These are phyloP conservation scores for Pestalotiopsis sp. DNA, from an alignment of 2,329 filamentous ascomycete genomes.

Conservation along the genomic window DNA sequence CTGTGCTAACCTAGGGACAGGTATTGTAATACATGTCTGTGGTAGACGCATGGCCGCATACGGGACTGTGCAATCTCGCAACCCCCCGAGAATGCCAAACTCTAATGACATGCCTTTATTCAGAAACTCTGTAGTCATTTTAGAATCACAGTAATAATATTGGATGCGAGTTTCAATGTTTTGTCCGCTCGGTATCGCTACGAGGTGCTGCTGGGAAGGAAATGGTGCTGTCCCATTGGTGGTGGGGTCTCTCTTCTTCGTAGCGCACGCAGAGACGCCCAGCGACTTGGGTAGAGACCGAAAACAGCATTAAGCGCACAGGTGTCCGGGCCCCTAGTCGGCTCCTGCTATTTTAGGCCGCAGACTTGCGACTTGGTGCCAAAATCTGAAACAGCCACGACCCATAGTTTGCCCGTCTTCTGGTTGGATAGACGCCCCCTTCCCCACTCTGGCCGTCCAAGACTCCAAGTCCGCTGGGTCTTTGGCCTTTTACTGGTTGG, in stretches of 20 bases:
- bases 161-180: neutral
- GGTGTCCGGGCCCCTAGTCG: neutral
- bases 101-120: neutral
- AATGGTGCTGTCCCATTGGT: neutral
- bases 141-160: neutral
- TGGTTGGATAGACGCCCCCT: neutral
- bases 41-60: neutral
- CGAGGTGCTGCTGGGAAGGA: neutral
- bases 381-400: conserved; percentile 7
- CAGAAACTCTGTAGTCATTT: neutral
- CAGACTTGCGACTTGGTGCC: conserved; percentile 5
- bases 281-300: neutral
- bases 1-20: neutral
- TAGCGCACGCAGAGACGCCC: neutral
- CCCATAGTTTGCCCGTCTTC: conserved; percentile 3
- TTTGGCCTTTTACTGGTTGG: neutral
- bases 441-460: no score
- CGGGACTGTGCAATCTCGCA: neutral
- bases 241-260: neutral
- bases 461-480: neutral
- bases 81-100: neutral
- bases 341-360: conserved; percentile 9
- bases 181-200: neutral
- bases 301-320: neutral
- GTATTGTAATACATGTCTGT: no score